phyloP scores from a whole-genome alignment of 2,329 filamentous ascomycete species.

The Penicillium polonicum region DNA sequence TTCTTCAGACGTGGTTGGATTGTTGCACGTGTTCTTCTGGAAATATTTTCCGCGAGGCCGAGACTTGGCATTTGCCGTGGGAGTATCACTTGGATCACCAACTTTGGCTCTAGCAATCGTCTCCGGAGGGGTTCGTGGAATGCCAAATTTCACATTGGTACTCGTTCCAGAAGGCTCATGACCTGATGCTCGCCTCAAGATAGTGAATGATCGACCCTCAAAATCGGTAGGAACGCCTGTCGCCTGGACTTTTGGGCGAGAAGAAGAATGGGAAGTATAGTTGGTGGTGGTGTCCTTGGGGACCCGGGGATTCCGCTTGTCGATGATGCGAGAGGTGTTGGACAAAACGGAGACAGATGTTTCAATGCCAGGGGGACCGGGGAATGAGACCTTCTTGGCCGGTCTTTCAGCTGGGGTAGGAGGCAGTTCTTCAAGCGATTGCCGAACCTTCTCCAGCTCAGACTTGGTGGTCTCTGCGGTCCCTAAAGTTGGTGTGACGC shows the following conservation, averaged over 20 bases:
- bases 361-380: background rate
- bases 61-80: conserved; percentile 6
- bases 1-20: conserved; percentile 27
- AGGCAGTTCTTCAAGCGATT: background rate
- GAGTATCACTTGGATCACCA: background rate
- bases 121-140: background rate
- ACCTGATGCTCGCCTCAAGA: conserved; percentile 4
- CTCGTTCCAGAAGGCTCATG: background rate
- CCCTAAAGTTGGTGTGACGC: conserved; percentile 1
- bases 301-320: background rate
- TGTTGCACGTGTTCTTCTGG: conserved; percentile 1
- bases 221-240: background rate
- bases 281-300: background rate
- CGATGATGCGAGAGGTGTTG: conserved; percentile 6
- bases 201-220: conserved; percentile 2
- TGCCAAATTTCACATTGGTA: background rate
- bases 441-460: background rate
- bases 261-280: background rate
- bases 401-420: conserved; percentile 25
- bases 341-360: conserved; percentile 1
- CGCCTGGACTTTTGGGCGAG: background rate
- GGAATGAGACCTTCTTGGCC: background rate
- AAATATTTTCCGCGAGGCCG: conserved; percentile 1
- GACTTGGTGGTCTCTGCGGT: background rate
- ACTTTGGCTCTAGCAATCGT: background rate